Base-by-base conservation (phyloP, 176 grass and related monocot genomes). In the Phragmites australis region DNA sequence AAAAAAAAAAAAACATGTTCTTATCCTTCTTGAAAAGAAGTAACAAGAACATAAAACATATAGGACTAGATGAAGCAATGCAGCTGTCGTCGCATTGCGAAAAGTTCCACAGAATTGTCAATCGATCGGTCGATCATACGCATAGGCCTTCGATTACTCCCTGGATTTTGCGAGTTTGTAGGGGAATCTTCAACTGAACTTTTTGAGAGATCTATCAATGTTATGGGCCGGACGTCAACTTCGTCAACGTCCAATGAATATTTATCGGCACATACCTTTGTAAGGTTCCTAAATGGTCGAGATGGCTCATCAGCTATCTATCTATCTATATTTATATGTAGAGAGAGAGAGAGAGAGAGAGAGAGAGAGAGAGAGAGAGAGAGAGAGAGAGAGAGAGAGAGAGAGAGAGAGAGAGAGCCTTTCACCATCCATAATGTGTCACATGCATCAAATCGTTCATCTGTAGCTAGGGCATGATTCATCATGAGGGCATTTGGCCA, bases 171-270 rank as follows among this genome's bases (percentile, higher is more conserved):
- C 3, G 31, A 50, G 41, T 63, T 76, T 17, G 22, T 6, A 23
- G 37, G 61, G 64, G 77, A 48, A 81, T 81, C 87, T 54, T 76
- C 64, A 55, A 54, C 49, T 74, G 42, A 66, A 67, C 74, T 27
- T 83, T 72, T 78, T 26, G 45, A 49, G 13, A 53, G 16, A 77
- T 45, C 41, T 23, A 74, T 23, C 18, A 53, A 70, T 70, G n/a
- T 71, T 9, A 42, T 42, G 17, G 53, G 62, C 58, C 29, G 64
- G 83, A 61, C 55, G 40, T 64, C 54, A 17, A 15, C 65, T 71
- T 85, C 56, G 57, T 89, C 87, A 85, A 86, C 57, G 40, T 50
- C 65, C 57, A 78, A 82, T 89, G 57, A 86, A 78, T 64, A 29
- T 53, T 51, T 25, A 71, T 77, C 55, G 34, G 25, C 32, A 83